Base-by-base conservation (phyloP, 208 protist genomes). In the Tritrichomonas musculus region DNA sequence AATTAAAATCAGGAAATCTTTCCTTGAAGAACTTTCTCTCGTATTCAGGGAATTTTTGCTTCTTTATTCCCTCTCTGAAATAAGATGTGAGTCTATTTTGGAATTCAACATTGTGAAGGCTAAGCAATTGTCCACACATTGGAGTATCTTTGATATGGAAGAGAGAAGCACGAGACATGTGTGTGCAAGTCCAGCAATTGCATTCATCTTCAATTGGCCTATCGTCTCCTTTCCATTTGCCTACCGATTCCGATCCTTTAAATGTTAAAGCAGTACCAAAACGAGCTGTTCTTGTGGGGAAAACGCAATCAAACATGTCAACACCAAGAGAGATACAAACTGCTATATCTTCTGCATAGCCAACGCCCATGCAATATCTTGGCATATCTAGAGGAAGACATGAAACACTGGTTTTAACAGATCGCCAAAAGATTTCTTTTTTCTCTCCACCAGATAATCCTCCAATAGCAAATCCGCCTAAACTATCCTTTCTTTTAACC, bases 251-350 rank as follows among this genome's bases (percentile, higher is more conserved):
- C 36, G 69, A 95, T 96, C 33, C 97, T 60, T 41, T 94, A 73
- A 22, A 97, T n/a, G 97, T 98, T 39, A 98, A 94, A 0, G 97
- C 98, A 5, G 96, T 98, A 47, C 98, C 98, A 94, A 99, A 99
- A 75, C 98, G 95, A 13, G 98, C 98, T 0, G 98, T 99, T 47
- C 98, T 94, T 82, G 97, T 98, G 9, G 99, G 98, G 93, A 98
- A 99, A n/a, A 99, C 99, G 95, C 99, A 99, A 95, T 99, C 99
- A 93, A 99, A 99, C 98, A 99, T 99, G 95, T 99, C 99, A 25
- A 99, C 98, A 39, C 99, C 99, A 22, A 99, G 96, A 1, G 97
- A 97, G 20, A 97, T 97, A 94, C 98, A 99, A 30, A 99, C 98
- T 0, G 99, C 96, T 49, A 99, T 97, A 96, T 99, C 99, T 44